Conservation (phyloP, 257 asterid genomes). For the Fraxinus americana region DNA sequence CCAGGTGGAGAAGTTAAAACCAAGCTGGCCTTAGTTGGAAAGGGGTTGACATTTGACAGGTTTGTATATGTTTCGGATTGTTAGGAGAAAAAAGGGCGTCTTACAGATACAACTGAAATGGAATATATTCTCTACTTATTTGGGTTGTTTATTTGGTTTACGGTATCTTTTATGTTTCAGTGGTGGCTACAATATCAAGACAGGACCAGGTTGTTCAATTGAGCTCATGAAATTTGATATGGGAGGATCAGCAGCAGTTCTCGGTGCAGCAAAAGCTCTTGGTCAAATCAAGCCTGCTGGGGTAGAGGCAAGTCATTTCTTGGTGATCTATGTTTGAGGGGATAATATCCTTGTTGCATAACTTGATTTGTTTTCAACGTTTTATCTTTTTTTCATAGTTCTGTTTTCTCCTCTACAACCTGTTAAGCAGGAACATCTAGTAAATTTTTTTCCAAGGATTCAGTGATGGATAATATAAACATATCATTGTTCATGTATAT, state of each 20-base stretch:
- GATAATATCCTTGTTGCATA: neutral
- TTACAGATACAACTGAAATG: neutral
- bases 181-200: constrained; percentile 98
- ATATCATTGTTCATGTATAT: constrained; percentile 16
- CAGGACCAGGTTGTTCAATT: constrained; percentile 87
- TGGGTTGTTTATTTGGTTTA: constrained; percentile 4
- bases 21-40: constrained; percentile 94
- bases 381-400: neutral
- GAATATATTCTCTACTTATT: neutral
- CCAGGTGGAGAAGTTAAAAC: constrained; percentile 72
- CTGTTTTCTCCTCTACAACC: neutral
- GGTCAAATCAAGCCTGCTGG: constrained; percentile 95
- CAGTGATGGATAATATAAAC: neutral
- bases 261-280: constrained; percentile 98
- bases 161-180: constrained; percentile 36
- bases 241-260: constrained; percentile 99
- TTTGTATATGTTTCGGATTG: constrained; percentile 7
- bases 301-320: constrained; percentile 66
- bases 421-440: neutral
- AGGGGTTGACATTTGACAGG: constrained; percentile 99
- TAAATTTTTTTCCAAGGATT: neutral
- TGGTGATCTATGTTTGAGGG: neutral
- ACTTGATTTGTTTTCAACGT: neutral
- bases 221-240: constrained; percentile 97
- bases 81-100: neutral